These are phyloP conservation scores for Claviceps africana DNA, from an alignment of 2,329 filamentous ascomycete species.

Conservation along the genomic window DNA sequence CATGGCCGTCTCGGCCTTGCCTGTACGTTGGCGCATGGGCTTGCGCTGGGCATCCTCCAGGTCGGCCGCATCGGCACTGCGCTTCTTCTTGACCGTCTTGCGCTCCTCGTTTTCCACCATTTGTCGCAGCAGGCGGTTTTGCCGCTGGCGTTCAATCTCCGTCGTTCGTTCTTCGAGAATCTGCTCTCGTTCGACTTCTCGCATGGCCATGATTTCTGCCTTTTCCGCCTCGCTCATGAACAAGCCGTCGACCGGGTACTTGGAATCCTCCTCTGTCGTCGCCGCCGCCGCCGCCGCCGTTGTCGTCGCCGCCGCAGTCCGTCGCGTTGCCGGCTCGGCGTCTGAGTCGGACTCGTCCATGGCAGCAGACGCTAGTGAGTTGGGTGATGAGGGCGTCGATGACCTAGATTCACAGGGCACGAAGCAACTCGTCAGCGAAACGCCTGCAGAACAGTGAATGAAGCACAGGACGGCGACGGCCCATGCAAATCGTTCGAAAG, in stretches of 20 bases:
- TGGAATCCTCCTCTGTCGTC: constrained; percentile 38
- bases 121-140: constrained; percentile 68
- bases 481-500: neutral
- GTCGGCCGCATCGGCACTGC: constrained; percentile 67
- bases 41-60: constrained; percentile 64
- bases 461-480: neutral
- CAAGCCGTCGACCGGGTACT: constrained; percentile 80
- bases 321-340: constrained; percentile 25
- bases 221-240: constrained; percentile 64
- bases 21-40: constrained; percentile 55
- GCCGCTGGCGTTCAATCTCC: constrained; percentile 66
- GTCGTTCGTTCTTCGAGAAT: constrained; percentile 77
- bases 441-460: neutral
- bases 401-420: constrained; percentile 35
- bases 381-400: constrained; percentile 52
- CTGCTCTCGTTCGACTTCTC: constrained; percentile 82
- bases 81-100: constrained; percentile 44
- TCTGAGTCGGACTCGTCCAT: constrained; percentile 80
- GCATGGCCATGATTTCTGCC: constrained; percentile 66
- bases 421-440: constrained; percentile 4
- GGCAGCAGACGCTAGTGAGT: constrained; percentile 66
- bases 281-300: neutral
- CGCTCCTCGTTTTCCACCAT: constrained; percentile 56
- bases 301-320: constrained; percentile 19
- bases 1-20: constrained; percentile 44